Conservation (phyloP, 2,329 filamentous ascomycete species). For the Myriosclerotinia scirpicola region DNA sequence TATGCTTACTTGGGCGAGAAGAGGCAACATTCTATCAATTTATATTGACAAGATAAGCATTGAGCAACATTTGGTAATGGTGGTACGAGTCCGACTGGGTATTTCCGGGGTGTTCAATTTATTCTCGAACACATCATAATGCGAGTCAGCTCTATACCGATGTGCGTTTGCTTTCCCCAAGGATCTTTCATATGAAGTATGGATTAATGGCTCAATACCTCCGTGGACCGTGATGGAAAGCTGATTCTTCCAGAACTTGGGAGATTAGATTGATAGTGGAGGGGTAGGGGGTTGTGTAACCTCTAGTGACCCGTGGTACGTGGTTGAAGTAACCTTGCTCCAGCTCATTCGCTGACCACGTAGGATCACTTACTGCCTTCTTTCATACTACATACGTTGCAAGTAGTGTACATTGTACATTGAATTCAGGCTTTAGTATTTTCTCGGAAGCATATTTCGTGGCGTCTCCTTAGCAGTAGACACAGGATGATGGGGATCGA, state of each 20-base stretch:
- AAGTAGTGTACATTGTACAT: background rate
- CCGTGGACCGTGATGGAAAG: background rate
- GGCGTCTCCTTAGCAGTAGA: background rate
- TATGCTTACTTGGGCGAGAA: background rate
- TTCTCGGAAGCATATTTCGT: background rate
- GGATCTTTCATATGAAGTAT: background rate
- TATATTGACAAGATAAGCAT: background rate
- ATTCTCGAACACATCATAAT: background rate
- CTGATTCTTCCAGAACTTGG: background rate
- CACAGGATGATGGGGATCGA: background rate
- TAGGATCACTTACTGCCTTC: background rate
- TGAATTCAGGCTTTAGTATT: background rate
- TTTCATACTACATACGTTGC: constrained; percentile 3
- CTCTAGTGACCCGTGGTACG: background rate
- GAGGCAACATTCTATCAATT: background rate
- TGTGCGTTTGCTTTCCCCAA: background rate
- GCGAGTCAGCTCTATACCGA: too few relatives aligned
- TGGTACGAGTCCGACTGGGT: background rate
- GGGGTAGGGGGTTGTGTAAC: background rate
- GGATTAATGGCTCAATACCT: background rate
- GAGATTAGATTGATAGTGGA: constrained; percentile 2
- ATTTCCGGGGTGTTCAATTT: background rate
- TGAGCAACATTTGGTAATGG: background rate
- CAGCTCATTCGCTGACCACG: constrained; percentile 13
- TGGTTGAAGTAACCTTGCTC: constrained; percentile 13